Evolutionary conservation across 352 stramenopile species (phyloP).

Genomic region (Phytophthora parvispora): DNA sequence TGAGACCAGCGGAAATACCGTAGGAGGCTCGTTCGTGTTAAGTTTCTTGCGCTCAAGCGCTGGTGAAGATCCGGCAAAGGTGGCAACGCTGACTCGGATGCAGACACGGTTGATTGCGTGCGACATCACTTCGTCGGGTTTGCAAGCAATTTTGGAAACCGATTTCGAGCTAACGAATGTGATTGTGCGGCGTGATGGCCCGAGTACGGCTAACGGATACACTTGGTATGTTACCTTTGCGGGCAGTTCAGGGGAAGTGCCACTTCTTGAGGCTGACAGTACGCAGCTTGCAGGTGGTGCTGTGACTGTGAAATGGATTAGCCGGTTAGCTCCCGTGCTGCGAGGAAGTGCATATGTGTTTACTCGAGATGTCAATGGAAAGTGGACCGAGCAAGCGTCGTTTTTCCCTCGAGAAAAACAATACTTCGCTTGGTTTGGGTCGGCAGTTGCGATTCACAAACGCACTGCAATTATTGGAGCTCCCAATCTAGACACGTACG

Average conservation of each 20-base stretch:
- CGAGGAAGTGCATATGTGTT: constrained; percentile 78
- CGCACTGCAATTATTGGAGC: constrained; percentile 91
- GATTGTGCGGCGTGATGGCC: constrained; percentile 71
- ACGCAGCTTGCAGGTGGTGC: constrained; percentile 35
- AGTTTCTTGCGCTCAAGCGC: constrained; percentile 46
- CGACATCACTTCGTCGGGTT: constrained; percentile 47
- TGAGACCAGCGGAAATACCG: constrained; percentile 16
- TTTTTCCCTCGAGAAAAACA: constrained; percentile 94
- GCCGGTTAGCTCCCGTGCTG: constrained; percentile 63
- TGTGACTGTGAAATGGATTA: constrained; percentile 52
- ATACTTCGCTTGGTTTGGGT: constrained; percentile 90
- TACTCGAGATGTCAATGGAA: constrained; percentile 51
- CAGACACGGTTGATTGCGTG: constrained; percentile 64
- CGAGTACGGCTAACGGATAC: constrained; percentile 60
- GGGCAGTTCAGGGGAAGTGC: constrained; percentile 57
- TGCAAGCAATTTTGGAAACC: constrained; percentile 67
- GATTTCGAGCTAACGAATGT: constrained; percentile 83
- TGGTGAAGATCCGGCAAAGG: constrained; percentile 13
- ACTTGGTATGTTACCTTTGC: constrained; percentile 91
- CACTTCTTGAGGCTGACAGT: constrained; percentile 66
- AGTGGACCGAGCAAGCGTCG: constrained; percentile 94
- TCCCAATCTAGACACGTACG: constrained; percentile 94
- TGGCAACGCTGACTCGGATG: constrained; percentile 32
- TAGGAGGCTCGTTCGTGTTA: constrained; percentile 61
- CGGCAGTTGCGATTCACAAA: constrained; percentile 83